A percentile compares a stretch with the other conserved stretches of the same genome.
Evolutionary conservation across 257 asterid genomes (phyloP).

Genomic region (Leptodermis oblonga): DNA sequence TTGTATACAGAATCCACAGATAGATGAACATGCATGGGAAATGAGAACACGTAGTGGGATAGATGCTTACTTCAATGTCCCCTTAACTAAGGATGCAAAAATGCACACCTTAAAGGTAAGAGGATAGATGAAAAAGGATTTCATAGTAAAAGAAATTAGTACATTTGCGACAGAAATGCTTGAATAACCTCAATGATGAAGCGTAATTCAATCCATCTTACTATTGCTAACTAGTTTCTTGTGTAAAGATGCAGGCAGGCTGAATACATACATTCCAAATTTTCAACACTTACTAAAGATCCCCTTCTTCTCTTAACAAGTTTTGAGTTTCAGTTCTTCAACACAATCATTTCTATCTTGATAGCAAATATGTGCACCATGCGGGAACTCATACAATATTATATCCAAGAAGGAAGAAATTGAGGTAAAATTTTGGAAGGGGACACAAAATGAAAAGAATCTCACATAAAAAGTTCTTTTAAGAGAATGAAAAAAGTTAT

Average conservation of each 20-base stretch:
- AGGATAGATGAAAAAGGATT: background rate
- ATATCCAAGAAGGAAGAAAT: background rate
- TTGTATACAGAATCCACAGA: background rate
- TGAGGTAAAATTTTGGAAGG: background rate
- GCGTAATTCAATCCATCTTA: background rate
- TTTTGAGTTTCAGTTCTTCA: background rate
- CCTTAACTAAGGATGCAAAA: constrained; percentile 4
- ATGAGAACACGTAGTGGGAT: background rate
- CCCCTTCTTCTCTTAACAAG: background rate
- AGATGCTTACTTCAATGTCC: background rate
- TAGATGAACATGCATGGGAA: background rate
- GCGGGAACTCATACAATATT: background rate
- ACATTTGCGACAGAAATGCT: background rate
- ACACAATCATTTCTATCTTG: background rate
- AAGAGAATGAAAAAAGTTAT: background rate
- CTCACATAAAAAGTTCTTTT: background rate
- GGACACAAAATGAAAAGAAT: background rate
- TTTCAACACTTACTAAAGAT: background rate
- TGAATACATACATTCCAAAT: too few species aligned
- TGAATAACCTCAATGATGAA: background rate
- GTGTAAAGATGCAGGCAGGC: background rate
- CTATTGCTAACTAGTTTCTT: background rate
- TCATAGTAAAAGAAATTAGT: background rate
- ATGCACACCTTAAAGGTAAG: background rate
- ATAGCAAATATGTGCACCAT: background rate